These are phyloP conservation scores for Harringtonia aguacate DNA, from an alignment of 2,329 filamentous ascomycete species.

Conservation along the genomic window DNA sequence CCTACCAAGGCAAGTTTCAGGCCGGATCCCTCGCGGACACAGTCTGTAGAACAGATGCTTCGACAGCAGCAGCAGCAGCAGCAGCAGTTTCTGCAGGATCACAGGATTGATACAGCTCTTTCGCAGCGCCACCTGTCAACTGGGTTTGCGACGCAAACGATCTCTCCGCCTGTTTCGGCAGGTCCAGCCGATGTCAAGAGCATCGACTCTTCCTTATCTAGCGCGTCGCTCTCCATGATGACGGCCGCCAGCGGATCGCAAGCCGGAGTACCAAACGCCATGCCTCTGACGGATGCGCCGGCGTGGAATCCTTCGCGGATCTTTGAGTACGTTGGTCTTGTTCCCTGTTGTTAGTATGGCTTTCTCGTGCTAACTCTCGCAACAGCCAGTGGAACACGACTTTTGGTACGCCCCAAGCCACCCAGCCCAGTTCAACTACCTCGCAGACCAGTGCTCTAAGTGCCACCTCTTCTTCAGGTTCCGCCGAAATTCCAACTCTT, in stretches of 20 bases:
- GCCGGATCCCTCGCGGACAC: constrained; percentile 32
- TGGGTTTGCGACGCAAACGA: constrained; percentile 40
- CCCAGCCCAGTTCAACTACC: constrained; percentile 29
- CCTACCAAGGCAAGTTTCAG: constrained; percentile 37
- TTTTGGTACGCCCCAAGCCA: constrained; percentile 62
- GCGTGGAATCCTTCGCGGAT: constrained; percentile 80
- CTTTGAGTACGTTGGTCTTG: constrained; percentile 71
- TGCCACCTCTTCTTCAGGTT: constrained; percentile 40
- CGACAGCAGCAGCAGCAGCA: constrained; percentile 25
- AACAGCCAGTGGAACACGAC: constrained; percentile 87
- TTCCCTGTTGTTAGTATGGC: neutral
- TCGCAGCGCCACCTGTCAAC: constrained; percentile 35
- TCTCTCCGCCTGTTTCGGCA: constrained; percentile 70
- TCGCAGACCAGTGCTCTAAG: constrained; percentile 41
- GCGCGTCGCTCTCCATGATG: constrained; percentile 65
- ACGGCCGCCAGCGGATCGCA: constrained; percentile 44
- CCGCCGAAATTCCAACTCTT: constrained; percentile 40
- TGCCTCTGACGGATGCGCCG: constrained; percentile 52
- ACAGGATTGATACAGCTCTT: constrained; percentile 35
- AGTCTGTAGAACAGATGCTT: constrained; percentile 35
- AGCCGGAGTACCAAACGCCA: constrained; percentile 30
- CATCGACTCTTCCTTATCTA: constrained; percentile 53
- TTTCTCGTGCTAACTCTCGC: neutral
- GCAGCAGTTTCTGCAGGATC: constrained; percentile 21
- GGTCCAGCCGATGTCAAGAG: constrained; percentile 63